Conservation (phyloP, 257 asterid genomes). For the Petunia secreta region DNA sequence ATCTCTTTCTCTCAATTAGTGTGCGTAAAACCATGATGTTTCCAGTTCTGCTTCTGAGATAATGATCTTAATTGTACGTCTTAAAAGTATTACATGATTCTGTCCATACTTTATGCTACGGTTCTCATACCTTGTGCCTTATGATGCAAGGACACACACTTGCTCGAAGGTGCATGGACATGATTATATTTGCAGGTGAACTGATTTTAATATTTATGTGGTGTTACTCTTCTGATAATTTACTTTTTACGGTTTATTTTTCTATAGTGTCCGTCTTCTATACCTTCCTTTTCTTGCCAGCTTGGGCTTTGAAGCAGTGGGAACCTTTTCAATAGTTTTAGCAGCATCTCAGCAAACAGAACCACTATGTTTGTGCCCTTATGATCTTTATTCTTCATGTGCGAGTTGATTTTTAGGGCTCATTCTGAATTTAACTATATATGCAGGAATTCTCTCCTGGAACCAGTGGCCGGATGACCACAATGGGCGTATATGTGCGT, state of each 20-base stretch:
- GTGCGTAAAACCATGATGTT: constrained; percentile 1
- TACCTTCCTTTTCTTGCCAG: not conserved
- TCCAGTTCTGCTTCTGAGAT: constrained; percentile 33
- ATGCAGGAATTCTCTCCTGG: constrained; percentile 94
- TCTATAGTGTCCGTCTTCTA: not conserved
- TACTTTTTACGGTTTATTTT: constrained; percentile 28
- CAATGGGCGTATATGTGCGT: constrained; percentile 90
- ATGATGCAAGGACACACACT: constrained; percentile 56
- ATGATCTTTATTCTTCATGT: constrained; percentile 27
- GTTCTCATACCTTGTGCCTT: constrained; percentile 50
- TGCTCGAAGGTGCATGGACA: constrained; percentile 62
- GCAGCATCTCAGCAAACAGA: constrained; percentile 16
- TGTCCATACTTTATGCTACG: constrained; percentile 39
- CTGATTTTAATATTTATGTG: constrained; percentile 50
- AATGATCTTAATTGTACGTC: constrained; percentile 32
- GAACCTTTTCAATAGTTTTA: constrained; percentile 14
- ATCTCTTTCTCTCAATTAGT: not conserved
- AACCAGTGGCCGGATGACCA: constrained; percentile 83
- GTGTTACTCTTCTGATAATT: constrained; percentile 32
- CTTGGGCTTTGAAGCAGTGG: constrained; percentile 4
- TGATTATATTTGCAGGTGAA: constrained; percentile 66
- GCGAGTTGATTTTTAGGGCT: constrained; percentile 24
- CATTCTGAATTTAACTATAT: constrained; percentile 24
- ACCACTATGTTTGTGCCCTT: not conserved
- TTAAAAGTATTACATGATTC: constrained; percentile 38